Conservation (phyloP, 1,284 basidiomycete genomes). For the Rhizoctonia solani region DNA sequence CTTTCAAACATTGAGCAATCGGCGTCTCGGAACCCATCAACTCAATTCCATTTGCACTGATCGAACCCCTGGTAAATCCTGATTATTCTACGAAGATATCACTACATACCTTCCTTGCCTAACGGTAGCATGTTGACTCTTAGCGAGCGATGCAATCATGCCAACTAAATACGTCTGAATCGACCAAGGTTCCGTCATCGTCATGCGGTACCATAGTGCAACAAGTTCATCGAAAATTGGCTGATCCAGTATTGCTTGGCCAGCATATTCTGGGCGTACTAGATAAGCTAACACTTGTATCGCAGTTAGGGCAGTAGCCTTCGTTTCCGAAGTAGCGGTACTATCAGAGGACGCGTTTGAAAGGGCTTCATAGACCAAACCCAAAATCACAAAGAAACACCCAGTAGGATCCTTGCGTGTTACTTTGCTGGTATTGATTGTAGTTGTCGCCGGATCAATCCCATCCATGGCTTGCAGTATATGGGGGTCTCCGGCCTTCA, state of each 20-base stretch:
- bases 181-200: constrained; percentile 78
- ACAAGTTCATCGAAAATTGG: constrained; percentile 89
- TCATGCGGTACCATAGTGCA: constrained; percentile 85
- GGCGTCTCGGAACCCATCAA: constrained; percentile 43
- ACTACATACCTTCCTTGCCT: not conserved
- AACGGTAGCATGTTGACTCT: constrained; percentile 52
- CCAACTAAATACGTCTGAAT: constrained; percentile 79
- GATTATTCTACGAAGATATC: too few relatives aligned
- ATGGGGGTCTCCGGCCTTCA: constrained; percentile 70
- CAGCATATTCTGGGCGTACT: constrained; percentile 78
- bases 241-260: constrained; percentile 76
- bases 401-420: constrained; percentile 69
- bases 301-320: constrained; percentile 62
- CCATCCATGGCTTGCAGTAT: constrained; percentile 85
- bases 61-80: not conserved
- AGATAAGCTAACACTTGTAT: constrained; percentile 80
- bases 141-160: constrained; percentile 67
- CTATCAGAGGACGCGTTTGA: constrained; percentile 65
- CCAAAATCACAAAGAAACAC: constrained; percentile 90
- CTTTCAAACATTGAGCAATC: constrained; percentile 74
- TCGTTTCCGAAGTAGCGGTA: constrained; percentile 49
- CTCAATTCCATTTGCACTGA: not conserved
- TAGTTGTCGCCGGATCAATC: constrained; percentile 49
- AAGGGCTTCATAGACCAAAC: constrained; percentile 89
- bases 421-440: constrained; percentile 43